These are phyloP conservation scores for Populus tremula DNA, from an alignment of 345 rosid genomes.

Conservation along the genomic window DNA sequence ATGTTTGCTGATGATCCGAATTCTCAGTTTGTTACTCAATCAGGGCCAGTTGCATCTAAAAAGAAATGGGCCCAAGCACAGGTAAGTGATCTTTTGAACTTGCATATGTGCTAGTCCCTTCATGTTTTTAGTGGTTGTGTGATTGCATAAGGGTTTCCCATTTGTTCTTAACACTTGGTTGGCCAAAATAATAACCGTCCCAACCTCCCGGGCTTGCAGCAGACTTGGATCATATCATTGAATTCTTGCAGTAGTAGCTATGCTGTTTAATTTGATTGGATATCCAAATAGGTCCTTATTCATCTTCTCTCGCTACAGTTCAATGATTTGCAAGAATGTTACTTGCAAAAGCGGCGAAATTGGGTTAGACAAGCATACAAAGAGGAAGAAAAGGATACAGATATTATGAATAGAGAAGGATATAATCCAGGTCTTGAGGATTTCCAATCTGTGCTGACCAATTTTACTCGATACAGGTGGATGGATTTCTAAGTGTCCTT, in stretches of 20 bases:
- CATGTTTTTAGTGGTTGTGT: not conserved
- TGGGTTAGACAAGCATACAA: slow-evolving; percentile 48
- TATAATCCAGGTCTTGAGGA: slow-evolving; percentile 80
- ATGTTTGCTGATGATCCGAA: slow-evolving; percentile 5
- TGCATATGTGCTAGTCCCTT: not conserved
- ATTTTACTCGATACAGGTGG: slow-evolving; percentile 84
- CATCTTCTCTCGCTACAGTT: slow-evolving; percentile 42
- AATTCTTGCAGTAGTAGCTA: not conserved
- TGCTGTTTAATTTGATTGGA: not conserved
- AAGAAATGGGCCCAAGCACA: slow-evolving; percentile 77
- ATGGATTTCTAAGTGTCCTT: slow-evolving; percentile 2
- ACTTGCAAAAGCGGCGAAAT: slow-evolving; percentile 82
- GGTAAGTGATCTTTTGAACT: slow-evolving; percentile 42
- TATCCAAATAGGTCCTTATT: not conserved
- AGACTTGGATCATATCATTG: not conserved
- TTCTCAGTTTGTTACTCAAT: slow-evolving; percentile 23
- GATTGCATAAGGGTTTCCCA: not conserved
- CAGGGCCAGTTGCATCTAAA: slow-evolving; percentile 54
- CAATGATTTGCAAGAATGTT: slow-evolving; percentile 78
- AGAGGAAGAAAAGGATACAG: slow-evolving; percentile 50
- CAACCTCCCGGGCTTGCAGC: not conserved
- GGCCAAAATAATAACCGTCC: no score
- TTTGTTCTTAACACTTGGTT: no score
- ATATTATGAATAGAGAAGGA: slow-evolving; percentile 58
- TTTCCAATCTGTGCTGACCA: slow-evolving; percentile 72